phyloP scores from a whole-genome alignment of 352 stramenopile genomes.

The Globisporangium carolinianum region DNA sequence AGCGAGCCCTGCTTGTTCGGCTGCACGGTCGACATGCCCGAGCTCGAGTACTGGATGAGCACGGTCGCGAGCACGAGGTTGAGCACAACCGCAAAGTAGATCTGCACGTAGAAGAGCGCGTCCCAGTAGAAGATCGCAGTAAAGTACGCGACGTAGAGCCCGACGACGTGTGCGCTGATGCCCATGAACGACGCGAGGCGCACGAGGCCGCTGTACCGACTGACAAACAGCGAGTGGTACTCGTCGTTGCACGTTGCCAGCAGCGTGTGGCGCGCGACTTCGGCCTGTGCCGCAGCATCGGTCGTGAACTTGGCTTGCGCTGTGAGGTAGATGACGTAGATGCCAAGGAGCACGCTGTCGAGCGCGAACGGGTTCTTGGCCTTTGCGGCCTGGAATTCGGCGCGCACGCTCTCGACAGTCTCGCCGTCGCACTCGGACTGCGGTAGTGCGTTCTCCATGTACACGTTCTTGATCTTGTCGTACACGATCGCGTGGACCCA shows the following conservation, averaged over 20 bases:
- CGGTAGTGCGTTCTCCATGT: constrained; percentile 79
- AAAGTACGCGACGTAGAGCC: constrained; percentile 66
- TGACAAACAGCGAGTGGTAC: constrained; percentile 54
- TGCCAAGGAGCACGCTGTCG: constrained; percentile 63
- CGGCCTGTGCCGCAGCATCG: constrained; percentile 50
- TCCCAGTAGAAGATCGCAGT: constrained; percentile 70
- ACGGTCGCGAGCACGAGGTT: constrained; percentile 50
- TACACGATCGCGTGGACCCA: constrained; percentile 81
- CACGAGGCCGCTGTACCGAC: constrained; percentile 49
- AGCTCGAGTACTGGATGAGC: constrained; percentile 54
- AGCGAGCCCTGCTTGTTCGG: constrained; percentile 34
- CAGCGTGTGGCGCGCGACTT: constrained; percentile 42
- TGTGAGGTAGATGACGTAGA: constrained; percentile 74
- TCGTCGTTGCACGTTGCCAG: constrained; percentile 57
- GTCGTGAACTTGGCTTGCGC: constrained; percentile 63
- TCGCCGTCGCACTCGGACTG: constrained; percentile 76
- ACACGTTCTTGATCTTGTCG: constrained; percentile 86
- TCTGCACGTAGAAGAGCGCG: constrained; percentile 65
- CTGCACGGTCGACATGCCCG: constrained; percentile 47
- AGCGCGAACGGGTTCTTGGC: constrained; percentile 53
- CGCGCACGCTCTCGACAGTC: constrained; percentile 67
- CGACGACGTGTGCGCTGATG: constrained; percentile 70
- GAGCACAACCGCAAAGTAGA: constrained; percentile 65
- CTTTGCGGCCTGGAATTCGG: constrained; percentile 59
- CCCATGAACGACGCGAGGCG: constrained; percentile 75